Percentiles rank a stretch among this genome's conserved stretches.
phyloP scores from a whole-genome alignment of 169 alveolate genomes.

The Ichthyophthirius multifiliis region DNA sequence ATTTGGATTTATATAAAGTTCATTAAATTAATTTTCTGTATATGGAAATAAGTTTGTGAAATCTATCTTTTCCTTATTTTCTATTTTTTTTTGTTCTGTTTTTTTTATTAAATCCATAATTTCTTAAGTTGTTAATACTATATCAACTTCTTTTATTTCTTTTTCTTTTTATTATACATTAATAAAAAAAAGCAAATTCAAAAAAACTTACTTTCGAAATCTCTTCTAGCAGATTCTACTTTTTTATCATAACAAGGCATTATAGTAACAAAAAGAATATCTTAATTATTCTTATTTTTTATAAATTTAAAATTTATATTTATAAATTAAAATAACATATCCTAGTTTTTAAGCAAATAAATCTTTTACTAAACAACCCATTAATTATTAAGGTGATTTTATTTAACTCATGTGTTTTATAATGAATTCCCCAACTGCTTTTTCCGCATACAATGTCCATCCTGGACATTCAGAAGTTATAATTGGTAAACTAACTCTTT shows the following conservation, averaged over 20 bases:
- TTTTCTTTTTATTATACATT: background rate
- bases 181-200: background rate
- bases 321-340: background rate
- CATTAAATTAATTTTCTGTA: background rate
- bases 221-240: conserved; percentile 88
- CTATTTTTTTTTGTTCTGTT: conserved; percentile 6
- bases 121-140: conserved; percentile 85
- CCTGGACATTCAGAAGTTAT: conserved; percentile 94
- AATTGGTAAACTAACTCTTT: conserved; percentile 53
- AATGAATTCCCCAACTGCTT: conserved; percentile 77
- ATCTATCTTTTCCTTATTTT: background rate
- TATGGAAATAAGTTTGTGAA: too few relatives aligned
- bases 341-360: conserved; percentile 13
- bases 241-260: conserved; percentile 94
- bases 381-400: conserved; percentile 87
- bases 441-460: conserved; percentile 93
- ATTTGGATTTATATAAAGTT: background rate
- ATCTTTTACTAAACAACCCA: conserved; percentile 77
- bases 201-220: conserved; percentile 5
- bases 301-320: conserved; percentile 25
- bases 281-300: conserved; percentile 24
- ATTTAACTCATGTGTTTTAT: conserved; percentile 84
- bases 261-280: conserved; percentile 76
- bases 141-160: conserved; percentile 74
- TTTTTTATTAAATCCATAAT: conserved; percentile 67